Evolutionary conservation across 345 rosid genomes (phyloP), one percentile per base, ranked within the genome.

Genomic region (Arabidopsis suecica): DNA sequence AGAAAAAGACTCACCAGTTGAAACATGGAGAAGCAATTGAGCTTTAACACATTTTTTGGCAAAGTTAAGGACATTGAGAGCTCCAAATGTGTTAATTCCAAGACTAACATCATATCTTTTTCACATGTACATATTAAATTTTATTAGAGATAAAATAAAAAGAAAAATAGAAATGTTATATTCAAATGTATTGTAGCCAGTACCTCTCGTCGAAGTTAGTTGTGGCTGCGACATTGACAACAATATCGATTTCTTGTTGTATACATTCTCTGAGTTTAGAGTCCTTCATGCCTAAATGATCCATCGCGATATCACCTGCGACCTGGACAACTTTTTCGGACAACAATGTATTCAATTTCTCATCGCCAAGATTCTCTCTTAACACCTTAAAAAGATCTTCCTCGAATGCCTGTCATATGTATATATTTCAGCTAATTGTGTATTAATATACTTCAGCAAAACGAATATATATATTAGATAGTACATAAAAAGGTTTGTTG

Each of bases 21-120:
- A 79, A 60, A 79, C 82, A 68, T 79, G 97, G 63, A 86, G 84
- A 62, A 91, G 66, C 12, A 83, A 66, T 61, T 78, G 75, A 16
- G 84, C 59, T 36, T 80, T 88, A 7, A 40, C 73, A 78, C 95
- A 91, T 41, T 72, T 83, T 72, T 80, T 82, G 72, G 88, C 84
- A 55, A 91, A 91, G 74, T 78, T 74, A 30, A 79, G 59, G 32
- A 88, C 86, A 58, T 87, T 61, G 71, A 76, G 85, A 34, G 86
- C 88, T 62, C 97, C 90, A 62, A 89, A 65, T 44, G 95, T 82
- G 68, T 91, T 89, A 48, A 88, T 78, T 16, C 38, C 38, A 36
- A 36, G 38, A 5, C 38, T 7, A 36, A 36, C 8, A 36, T 36
- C 38, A 36, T 36, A 36, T 36, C 38, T 36, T 36, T 36, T 36